These are phyloP conservation scores for Nannizziopsis barbatae DNA, from an alignment of 2,329 filamentous ascomycete species.

Conservation along the genomic window DNA sequence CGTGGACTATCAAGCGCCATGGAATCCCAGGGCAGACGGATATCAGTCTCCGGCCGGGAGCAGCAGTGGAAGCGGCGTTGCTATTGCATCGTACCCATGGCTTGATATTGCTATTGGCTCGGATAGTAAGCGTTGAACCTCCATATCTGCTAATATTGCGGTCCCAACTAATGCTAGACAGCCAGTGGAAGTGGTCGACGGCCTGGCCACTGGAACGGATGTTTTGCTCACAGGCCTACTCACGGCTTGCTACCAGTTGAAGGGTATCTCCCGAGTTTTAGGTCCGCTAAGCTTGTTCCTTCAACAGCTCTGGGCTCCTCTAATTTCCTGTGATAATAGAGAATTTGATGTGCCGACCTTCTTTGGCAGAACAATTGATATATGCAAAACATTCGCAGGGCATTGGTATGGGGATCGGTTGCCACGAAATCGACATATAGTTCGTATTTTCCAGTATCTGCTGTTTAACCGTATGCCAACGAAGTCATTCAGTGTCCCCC, in stretches of 20 bases:
- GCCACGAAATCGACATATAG: background rate
- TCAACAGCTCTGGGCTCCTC: too few relatives aligned
- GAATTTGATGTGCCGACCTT: background rate
- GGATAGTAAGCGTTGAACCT: conserved; percentile 17
- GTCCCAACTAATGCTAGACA: background rate
- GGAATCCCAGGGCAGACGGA: conserved; percentile 31
- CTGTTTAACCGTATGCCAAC: too few relatives aligned
- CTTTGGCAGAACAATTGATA: background rate
- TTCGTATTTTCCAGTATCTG: too few relatives aligned
- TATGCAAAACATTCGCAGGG: background rate
- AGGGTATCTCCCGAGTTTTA: background rate
- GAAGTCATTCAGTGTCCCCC: background rate
- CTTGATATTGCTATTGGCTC: conserved; percentile 23
- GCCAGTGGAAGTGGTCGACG: background rate
- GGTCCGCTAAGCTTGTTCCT: background rate
- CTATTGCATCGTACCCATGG: conserved; percentile 28
- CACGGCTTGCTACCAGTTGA: background rate
- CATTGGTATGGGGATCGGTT: background rate
- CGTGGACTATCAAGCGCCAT: conserved; percentile 30
- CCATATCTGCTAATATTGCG: background rate
- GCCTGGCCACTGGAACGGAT: background rate
- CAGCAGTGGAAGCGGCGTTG: conserved; percentile 18
- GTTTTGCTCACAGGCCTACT: background rate
- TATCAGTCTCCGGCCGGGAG: conserved; percentile 22
- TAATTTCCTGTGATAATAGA: background rate